Evolutionary conservation across 306 rosid genomes (phyloP).

Genomic region (Trichosanthes cucumerina): DNA sequence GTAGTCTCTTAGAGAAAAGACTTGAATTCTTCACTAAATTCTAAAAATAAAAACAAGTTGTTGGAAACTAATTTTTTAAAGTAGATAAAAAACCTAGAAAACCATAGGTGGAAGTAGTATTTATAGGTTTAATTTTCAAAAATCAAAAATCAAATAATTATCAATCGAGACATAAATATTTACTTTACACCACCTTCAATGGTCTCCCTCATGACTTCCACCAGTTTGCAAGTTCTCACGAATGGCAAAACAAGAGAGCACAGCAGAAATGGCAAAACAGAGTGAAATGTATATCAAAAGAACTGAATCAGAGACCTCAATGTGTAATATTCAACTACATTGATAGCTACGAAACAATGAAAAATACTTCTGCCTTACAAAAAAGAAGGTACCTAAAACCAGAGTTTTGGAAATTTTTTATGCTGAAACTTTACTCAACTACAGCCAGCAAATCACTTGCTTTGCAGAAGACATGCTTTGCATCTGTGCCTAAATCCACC

Average conservation of each 20-base stretch:
- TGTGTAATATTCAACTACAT: not conserved
- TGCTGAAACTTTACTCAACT: slow-evolving; percentile 40
- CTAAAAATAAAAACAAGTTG: too few relatives aligned
- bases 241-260: not conserved
- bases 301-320: not conserved
- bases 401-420: not conserved
- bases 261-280: not conserved
- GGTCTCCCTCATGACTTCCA: not conserved
- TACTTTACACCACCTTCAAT: not conserved
- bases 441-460: slow-evolving; percentile 72
- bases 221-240: not conserved
- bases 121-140: too few relatives aligned
- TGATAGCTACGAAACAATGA: not conserved
- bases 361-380: not conserved
- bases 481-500: slow-evolving; percentile 89
- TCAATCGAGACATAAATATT: too few relatives aligned
- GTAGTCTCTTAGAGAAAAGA: too few relatives aligned
- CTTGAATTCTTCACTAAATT: too few relatives aligned
- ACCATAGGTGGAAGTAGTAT: too few relatives aligned
- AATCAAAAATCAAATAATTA: too few relatives aligned
- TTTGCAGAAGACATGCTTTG: slow-evolving; percentile 76
- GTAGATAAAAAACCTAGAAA: too few relatives aligned
- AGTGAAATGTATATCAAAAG: not conserved
- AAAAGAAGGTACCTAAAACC: not conserved
- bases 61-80: too few relatives aligned